Percentiles rank a stretch among this genome's conserved stretches.
Conservation (phyloP, 805 yeast genomes). For the Yamadazyma kitorensis region DNA sequence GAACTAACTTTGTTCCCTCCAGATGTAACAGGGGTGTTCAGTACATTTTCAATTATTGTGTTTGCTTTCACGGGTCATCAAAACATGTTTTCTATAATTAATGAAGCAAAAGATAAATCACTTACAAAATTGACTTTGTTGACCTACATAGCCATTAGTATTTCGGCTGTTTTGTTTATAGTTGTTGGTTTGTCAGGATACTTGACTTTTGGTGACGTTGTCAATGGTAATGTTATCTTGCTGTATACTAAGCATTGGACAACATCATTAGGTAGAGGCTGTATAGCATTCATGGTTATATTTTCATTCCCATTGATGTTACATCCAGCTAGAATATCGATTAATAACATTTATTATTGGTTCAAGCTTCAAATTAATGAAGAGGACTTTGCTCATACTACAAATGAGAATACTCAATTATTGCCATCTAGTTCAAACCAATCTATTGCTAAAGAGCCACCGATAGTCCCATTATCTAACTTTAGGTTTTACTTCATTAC, state of each 20-base stretch:
- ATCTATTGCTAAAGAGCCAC: conserved; percentile 38
- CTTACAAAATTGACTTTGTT: conserved; percentile 39
- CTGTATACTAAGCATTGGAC: conserved; percentile 56
- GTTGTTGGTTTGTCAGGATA: conserved; percentile 81
- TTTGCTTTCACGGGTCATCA: conserved; percentile 97
- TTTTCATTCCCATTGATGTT: conserved; percentile 77
- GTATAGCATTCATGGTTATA: conserved; percentile 68
- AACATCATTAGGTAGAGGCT: conserved; percentile 54
- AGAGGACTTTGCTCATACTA: background rate
- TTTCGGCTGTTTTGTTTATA: conserved; percentile 62
- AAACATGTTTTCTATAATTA: conserved; percentile 85
- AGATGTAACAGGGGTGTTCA: conserved; percentile 51
- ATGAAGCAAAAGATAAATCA: conserved; percentile 65
- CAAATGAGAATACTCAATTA: conserved; percentile 5
- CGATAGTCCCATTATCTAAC: conserved; percentile 47
- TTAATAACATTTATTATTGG: conserved; percentile 68
- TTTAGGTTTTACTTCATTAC: conserved; percentile 51
- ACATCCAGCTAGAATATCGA: conserved; percentile 74
- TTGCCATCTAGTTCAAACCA: conserved; percentile 4
- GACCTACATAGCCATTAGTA: conserved; percentile 49
- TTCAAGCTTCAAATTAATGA: conserved; percentile 17
- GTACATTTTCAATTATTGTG: conserved; percentile 83
- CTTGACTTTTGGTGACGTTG: conserved; percentile 69
- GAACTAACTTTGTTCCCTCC: conserved; percentile 30
- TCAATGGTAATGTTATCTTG: conserved; percentile 65